Percentiles rank a stretch among this genome's conserved stretches.
phyloP scores from a whole-genome alignment of 2,329 filamentous ascomycete species.

The Colletotrichum paranaense region DNA sequence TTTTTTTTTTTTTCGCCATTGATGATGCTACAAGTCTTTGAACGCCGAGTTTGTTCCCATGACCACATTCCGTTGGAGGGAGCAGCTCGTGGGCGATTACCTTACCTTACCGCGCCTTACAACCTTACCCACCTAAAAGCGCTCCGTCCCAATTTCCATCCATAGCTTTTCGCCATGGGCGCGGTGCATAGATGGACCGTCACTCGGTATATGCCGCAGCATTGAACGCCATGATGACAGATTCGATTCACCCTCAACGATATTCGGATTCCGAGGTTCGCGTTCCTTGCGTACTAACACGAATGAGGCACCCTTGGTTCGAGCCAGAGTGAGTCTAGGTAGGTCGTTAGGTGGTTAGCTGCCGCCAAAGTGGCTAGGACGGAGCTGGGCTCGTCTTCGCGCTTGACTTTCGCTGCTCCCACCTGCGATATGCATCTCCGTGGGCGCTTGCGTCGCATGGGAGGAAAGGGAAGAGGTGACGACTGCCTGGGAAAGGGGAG shows the following conservation, averaged over 20 bases:
- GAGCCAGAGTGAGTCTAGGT: not conserved
- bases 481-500: too few species aligned
- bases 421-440: not conserved
- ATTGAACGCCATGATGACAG: conserved; percentile 5
- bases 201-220: not conserved
- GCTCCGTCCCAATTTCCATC: not conserved
- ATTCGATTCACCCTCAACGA: not conserved
- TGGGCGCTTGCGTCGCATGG: not conserved
- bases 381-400: not conserved
- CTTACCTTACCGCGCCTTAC: too few species aligned
- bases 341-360: not conserved
- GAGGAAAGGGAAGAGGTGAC: not conserved
- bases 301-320: not conserved
- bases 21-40: not conserved
- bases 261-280: not conserved
- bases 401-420: not conserved
- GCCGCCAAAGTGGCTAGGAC: not conserved
- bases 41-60: not conserved
- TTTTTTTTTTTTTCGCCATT: not conserved
- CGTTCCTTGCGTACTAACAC: not conserved
- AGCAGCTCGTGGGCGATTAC: not conserved
- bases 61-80: not conserved
- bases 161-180: not conserved
- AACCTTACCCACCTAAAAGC: too few species aligned
- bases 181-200: not conserved